Evolutionary conservation across 208 protist genomes (phyloP), one percentile per base, ranked within the genome.

Genomic region (Crithidia expoeki): DNA sequence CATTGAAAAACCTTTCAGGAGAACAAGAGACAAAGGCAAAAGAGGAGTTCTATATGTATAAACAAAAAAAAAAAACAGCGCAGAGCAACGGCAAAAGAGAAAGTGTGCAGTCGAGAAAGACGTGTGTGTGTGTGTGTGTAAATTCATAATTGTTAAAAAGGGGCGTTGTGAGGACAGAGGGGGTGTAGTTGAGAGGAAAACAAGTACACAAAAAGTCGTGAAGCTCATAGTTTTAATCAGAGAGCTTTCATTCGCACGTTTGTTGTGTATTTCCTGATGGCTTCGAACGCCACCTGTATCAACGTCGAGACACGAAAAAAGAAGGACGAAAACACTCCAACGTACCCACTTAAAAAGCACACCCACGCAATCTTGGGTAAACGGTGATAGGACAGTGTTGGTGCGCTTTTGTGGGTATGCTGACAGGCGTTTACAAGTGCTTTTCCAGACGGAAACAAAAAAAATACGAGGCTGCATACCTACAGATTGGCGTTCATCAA

Each of bases 401-500:
- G n/a, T n/a, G n/a, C n/a, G n/a, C n/a, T n/a, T n/a, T n/a, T n/a
- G n/a, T n/a, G n/a, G n/a, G n/a, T n/a, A n/a, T n/a, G n/a, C n/a
- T n/a, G n/a, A n/a, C n/a, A n/a, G n/a, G n/a, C n/a, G n/a, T n/a
- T 34, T 55, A 57, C 23, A n/a, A 42, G 19, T 17, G 38, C 10
- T 44, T 44, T 44, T 44, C 14, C 38, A 44, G 38, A 44, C 14
- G 10, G 38, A 7, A 44, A 44, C 7, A 7, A 44, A 14, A 44
- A 44, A 7, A n/a, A n/a, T n/a, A n/a, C n/a, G n/a, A n/a, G n/a
- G n/a, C n/a, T n/a, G n/a, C 11, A 14, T 55, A 0, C 25, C 80
- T 68, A 93, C 50, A 89, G 60, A 63, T 89, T 87, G 38, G 81
- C 47, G 12, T 78, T 47, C 79, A 94, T 88, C 50, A 86, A n/a